phyloP scores from a whole-genome alignment of 2,329 filamentous ascomycete genomes.

The Aspergillus pseudoviridinutans region DNA sequence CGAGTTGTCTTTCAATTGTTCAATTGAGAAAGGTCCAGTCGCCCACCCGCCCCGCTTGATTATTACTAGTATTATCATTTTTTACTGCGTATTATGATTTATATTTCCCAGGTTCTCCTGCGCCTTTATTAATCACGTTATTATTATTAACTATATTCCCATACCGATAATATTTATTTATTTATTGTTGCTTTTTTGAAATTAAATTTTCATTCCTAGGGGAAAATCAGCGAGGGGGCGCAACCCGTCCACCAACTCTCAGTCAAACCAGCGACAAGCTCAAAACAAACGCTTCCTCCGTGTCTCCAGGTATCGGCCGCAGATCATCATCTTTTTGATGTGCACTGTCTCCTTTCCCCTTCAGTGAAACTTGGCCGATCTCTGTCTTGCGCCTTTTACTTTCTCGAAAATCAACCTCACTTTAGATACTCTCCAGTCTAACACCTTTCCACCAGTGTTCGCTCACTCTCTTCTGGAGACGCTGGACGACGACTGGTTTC shows the following conservation, averaged over 20 bases:
- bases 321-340: conserved; percentile 19
- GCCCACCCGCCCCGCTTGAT: not conserved
- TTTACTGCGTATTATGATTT: not conserved
- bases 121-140: not conserved
- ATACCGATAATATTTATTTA: not conserved
- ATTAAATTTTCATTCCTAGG: not conserved
- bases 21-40: not conserved
- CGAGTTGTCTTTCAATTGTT: not conserved
- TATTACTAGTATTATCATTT: not conserved
- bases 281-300: not conserved
- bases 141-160: not conserved
- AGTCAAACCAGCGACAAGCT: not conserved
- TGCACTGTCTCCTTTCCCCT: conserved; percentile 6
- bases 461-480: conserved; percentile 4
- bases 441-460: not conserved
- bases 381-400: not conserved
- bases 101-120: not conserved
- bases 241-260: not conserved
- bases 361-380: not conserved
- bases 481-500: conserved; percentile 1
- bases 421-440: not conserved
- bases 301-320: conserved; percentile 5
- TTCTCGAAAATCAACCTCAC: not conserved
- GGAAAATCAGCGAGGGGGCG: not conserved
- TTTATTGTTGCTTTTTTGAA: not conserved